Percentiles rank a stretch among this genome's conserved stretches.
These are phyloP conservation scores for Xerocomellus chrysenteron DNA, from an alignment of 768 basidiomycete genomes.

Conservation along the genomic window DNA sequence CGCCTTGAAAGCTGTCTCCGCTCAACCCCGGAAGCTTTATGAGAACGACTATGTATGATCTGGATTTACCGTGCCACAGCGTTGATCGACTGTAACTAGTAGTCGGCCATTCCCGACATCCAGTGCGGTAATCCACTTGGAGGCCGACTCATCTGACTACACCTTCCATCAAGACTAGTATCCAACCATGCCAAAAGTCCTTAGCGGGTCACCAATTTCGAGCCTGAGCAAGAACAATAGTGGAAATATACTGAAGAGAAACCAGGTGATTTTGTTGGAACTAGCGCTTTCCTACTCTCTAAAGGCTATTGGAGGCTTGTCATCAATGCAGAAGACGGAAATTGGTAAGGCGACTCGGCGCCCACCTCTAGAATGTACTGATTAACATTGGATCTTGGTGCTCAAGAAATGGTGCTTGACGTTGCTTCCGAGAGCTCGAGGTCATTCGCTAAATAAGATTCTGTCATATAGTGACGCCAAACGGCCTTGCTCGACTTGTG, in stretches of 20 bases:
- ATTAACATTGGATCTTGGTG: constrained; percentile 3
- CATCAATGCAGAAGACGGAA: constrained; percentile 71
- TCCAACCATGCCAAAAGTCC: constrained; percentile 41
- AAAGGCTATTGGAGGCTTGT: constrained; percentile 33
- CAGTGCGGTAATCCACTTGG: not conserved
- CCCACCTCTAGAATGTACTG: constrained; percentile 11
- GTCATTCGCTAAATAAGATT: constrained; percentile 3
- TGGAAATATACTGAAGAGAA: constrained; percentile 20
- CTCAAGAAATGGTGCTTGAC: constrained; percentile 59
- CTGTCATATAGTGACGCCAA: constrained; percentile 59
- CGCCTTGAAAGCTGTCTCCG: not conserved
- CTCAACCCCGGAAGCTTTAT: not conserved
- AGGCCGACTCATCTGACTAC: not conserved
- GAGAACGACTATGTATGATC: not conserved
- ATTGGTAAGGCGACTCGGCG: constrained; percentile 45
- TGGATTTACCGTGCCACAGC: too few relatives aligned
- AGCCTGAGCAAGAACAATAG: not conserved
- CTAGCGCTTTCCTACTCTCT: not conserved
- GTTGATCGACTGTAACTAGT: too few relatives aligned
- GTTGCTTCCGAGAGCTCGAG: not conserved
- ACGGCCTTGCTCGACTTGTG: constrained; percentile 74
- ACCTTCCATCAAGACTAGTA: not conserved
- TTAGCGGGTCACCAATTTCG: constrained; percentile 7
- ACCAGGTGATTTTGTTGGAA: constrained; percentile 20
- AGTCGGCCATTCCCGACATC: not conserved